These are phyloP conservation scores for Cadophora luteo-olivacea DNA, from an alignment of 2,329 filamentous ascomycete genomes.

Conservation along the genomic window DNA sequence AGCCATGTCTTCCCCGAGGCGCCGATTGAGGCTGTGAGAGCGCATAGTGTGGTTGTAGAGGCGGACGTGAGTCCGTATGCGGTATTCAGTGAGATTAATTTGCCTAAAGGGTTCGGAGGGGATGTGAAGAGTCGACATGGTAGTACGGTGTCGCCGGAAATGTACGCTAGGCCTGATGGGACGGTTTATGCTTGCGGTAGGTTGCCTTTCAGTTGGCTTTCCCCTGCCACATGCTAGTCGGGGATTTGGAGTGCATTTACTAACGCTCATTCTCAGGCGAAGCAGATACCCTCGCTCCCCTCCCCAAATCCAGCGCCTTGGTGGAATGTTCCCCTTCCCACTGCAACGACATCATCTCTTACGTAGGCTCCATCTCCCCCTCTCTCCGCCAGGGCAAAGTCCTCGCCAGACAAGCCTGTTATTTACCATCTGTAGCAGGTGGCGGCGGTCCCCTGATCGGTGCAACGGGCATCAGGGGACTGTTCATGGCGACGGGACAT, in stretches of 20 bases:
- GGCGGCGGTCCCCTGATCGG: slow-evolving; percentile 78
- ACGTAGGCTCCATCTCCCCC: slow-evolving; percentile 72
- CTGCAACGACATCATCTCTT: slow-evolving; percentile 86
- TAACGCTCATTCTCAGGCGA: slow-evolving; percentile 59
- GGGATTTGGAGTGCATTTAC: neutral
- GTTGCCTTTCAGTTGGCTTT: slow-evolving; percentile 31
- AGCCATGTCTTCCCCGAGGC: slow-evolving; percentile 61
- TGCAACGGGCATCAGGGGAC: slow-evolving; percentile 71
- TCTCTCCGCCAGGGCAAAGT: slow-evolving; percentile 72
- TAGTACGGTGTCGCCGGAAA: slow-evolving; percentile 81
- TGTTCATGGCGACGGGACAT: slow-evolving; percentile 87
- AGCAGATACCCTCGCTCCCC: slow-evolving; percentile 75
- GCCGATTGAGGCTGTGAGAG: slow-evolving; percentile 64
- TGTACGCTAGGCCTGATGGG: slow-evolving; percentile 87
- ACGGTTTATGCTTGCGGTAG: slow-evolving; percentile 92
- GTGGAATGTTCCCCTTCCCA: slow-evolving; percentile 77
- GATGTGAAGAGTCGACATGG: slow-evolving; percentile 59
- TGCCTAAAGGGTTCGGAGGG: slow-evolving; percentile 68
- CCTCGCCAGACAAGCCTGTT: slow-evolving; percentile 85
- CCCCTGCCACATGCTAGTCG: neutral
- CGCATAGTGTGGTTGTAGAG: slow-evolving; percentile 70
- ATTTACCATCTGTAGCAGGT: slow-evolving; percentile 68
- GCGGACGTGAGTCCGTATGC: slow-evolving; percentile 74
- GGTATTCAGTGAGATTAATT: slow-evolving; percentile 84
- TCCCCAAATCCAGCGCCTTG: slow-evolving; percentile 77